Conservation (phyloP, 768 basidiomycete genomes). For the Boletus tomentosulus region DNA sequence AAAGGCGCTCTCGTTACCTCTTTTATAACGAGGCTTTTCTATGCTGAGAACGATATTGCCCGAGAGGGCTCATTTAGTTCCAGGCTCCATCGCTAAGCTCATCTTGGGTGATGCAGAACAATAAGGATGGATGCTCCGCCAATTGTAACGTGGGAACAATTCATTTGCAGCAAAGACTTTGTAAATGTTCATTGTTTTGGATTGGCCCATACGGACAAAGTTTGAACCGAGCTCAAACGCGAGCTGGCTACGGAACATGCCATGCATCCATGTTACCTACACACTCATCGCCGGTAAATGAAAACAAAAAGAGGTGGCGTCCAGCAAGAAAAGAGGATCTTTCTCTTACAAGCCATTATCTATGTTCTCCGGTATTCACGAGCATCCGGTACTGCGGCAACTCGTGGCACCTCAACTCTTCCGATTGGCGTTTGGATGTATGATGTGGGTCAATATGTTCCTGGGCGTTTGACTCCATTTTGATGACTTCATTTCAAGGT, state of each 20-base stretch:
- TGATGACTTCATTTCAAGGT: slow-evolving; percentile 3
- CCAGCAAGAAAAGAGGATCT: background rate
- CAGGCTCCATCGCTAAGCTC: background rate
- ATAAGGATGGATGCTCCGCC: slow-evolving; percentile 12
- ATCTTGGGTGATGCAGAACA: slow-evolving; percentile 12
- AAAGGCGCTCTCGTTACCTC: background rate
- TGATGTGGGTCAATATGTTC: background rate
- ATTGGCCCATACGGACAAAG: too few relatives aligned
- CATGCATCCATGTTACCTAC: background rate
- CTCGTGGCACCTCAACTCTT: background rate
- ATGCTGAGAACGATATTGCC: background rate
- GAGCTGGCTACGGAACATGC: background rate
- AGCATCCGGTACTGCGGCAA: background rate
- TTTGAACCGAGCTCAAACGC: too few relatives aligned
- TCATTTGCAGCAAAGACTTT: too few relatives aligned
- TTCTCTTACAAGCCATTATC: background rate
- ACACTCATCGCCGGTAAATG: background rate
- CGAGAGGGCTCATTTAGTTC: background rate
- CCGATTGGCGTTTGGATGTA: background rate
- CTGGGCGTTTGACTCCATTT: background rate
- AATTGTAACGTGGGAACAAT: slow-evolving; percentile 8
- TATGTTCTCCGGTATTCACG: background rate
- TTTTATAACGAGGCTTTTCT: slow-evolving; percentile 11
- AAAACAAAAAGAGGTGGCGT: slow-evolving; percentile 4
- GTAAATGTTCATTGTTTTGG: too few relatives aligned